These are phyloP conservation scores for Leccinum rimulosum DNA, from an alignment of 768 basidiomycete species.

Conservation along the genomic window DNA sequence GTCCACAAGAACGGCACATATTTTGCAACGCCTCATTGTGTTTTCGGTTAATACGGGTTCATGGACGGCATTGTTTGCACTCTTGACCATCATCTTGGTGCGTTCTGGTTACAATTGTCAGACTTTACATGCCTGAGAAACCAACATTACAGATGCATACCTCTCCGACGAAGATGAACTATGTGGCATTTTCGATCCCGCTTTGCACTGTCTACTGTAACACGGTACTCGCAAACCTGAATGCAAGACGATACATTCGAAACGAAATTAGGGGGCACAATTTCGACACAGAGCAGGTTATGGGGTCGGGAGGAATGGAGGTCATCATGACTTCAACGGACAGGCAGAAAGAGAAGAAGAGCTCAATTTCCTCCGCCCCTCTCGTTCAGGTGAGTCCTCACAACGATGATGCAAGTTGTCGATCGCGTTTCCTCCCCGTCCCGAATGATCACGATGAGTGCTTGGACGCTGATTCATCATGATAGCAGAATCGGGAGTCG, in stretches of 20 bases:
- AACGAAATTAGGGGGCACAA: background rate
- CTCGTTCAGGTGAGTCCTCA: background rate
- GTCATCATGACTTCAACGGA: background rate
- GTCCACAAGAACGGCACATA: constrained; percentile 1
- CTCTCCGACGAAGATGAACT: background rate
- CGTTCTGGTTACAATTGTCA: constrained; percentile 25
- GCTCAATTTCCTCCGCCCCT: background rate
- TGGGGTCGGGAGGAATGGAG: background rate
- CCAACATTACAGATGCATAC: background rate
- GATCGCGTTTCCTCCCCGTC: background rate
- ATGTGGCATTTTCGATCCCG: constrained; percentile 4
- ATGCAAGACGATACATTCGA: constrained; percentile 9
- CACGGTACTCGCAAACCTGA: constrained; percentile 18
- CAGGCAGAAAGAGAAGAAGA: background rate
- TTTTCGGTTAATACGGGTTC: constrained; percentile 31
- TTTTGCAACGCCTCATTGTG: constrained; percentile 11
- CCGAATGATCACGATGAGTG: background rate
- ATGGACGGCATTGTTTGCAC: constrained; percentile 48
- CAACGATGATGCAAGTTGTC: background rate
- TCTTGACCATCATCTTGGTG: constrained; percentile 44
- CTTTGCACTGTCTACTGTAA: constrained; percentile 12
- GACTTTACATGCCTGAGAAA: background rate
- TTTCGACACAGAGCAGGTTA: background rate
- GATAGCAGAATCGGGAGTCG: background rate
- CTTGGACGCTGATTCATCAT: background rate